A percentile compares a stretch with the other conserved stretches of the same genome.
These are phyloP conservation scores for Lathyrus aphaca DNA, from an alignment of 306 rosid species.

Conservation along the genomic window DNA sequence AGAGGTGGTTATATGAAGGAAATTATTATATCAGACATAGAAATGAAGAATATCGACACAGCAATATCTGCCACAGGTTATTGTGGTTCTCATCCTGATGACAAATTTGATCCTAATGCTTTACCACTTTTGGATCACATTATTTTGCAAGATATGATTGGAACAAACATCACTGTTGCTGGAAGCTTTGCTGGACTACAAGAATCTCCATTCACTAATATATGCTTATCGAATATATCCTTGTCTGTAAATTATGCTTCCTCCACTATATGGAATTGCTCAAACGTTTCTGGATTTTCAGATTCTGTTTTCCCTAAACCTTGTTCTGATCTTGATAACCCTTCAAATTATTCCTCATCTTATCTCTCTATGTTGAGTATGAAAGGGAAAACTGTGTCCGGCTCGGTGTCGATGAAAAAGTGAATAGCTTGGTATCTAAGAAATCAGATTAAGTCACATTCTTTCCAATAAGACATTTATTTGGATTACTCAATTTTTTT, in stretches of 20 bases:
- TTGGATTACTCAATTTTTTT: constrained; percentile 50
- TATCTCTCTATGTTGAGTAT: constrained; percentile 48
- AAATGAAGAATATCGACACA: constrained; percentile 54
- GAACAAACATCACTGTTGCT: constrained; percentile 74
- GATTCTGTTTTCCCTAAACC: constrained; percentile 77
- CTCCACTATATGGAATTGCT: constrained; percentile 74
- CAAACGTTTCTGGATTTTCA: constrained; percentile 77
- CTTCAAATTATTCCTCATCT: constrained; percentile 54
- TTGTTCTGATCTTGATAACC: constrained; percentile 60
- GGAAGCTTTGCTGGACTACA: constrained; percentile 73
- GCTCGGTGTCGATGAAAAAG: constrained; percentile 40
- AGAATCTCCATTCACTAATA: constrained; percentile 84
- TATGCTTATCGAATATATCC: constrained; percentile 77
- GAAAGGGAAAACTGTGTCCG: constrained; percentile 39
- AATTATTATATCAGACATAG: constrained; percentile 59
- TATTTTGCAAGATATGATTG: constrained; percentile 61
- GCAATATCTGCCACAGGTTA: constrained; percentile 76
- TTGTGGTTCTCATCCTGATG: constrained; percentile 86
- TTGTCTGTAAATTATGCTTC: constrained; percentile 56
- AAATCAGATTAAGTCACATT: constrained; percentile 50
- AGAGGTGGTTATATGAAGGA: constrained; percentile 85
- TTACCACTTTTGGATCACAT: constrained; percentile 72
- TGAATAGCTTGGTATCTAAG: constrained; percentile 43
- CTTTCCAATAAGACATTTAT: constrained; percentile 66
- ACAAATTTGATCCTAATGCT: constrained; percentile 80